Evolutionary conservation across 805 yeast species (phyloP).

Genomic region (Myxozyma udenii): DNA sequence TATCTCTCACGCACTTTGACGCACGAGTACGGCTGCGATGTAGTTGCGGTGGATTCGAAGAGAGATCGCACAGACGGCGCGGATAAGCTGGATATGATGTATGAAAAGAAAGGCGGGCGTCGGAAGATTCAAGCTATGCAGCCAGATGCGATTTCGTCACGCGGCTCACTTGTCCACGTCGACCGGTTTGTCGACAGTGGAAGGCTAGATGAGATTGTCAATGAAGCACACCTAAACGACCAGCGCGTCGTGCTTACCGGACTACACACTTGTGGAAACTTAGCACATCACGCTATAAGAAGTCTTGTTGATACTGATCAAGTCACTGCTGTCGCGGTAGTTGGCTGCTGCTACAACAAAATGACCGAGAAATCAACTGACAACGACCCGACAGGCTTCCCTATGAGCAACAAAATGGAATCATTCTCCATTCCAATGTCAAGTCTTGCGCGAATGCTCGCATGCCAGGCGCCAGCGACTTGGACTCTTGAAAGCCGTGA

Average conservation of each 20-base stretch:
- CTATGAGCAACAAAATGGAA: conserved; percentile 24
- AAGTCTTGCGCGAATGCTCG: conserved; percentile 30
- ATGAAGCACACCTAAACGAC: conserved; percentile 5
- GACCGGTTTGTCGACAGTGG: conserved; percentile 21
- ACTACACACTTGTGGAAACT: conserved; percentile 32
- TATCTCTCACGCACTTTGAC: conserved; percentile 30
- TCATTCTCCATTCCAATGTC: conserved; percentile 14
- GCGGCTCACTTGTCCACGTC: conserved; percentile 21
- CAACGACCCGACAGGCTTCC: conserved; percentile 21
- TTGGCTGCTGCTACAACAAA: conserved; percentile 33
- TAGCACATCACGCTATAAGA: conserved; percentile 28
- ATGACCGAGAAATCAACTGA: conserved; percentile 24
- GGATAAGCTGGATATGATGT: conserved; percentile 21
- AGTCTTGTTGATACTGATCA: conserved; percentile 23
- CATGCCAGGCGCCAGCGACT: conserved; percentile 32
- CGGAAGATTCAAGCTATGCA: neutral
- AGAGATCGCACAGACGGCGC: conserved; percentile 27
- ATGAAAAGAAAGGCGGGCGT: conserved; percentile 16
- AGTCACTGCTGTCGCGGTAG: conserved; percentile 29
- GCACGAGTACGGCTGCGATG: conserved; percentile 18
- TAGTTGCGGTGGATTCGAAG: conserved; percentile 28
- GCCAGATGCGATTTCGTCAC: neutral
- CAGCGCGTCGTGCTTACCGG: conserved; percentile 23
- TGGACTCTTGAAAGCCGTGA: conserved; percentile 30
- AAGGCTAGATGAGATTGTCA: conserved; percentile 12